phyloP scores from a whole-genome alignment of 805 yeast species.

The Ogataea trehaloabstinens region DNA sequence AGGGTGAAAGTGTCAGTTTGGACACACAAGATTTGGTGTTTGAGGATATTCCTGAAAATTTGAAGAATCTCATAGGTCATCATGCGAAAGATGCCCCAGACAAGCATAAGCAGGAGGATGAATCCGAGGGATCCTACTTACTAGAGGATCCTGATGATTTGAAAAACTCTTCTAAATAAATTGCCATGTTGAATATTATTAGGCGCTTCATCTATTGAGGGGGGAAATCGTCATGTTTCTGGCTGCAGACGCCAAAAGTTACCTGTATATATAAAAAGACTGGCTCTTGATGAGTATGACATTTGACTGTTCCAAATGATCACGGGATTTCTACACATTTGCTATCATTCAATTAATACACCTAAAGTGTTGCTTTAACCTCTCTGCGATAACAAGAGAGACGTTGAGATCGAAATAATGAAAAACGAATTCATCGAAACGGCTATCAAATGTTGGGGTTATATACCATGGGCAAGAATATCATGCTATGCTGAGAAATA shows the following conservation, averaged over 20 bases:
- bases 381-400: background rate
- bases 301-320: background rate
- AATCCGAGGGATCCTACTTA: slow-evolving; percentile 5
- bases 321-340: too few species aligned
- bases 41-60: slow-evolving; percentile 61
- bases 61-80: slow-evolving; percentile 53
- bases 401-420: slow-evolving; percentile 9
- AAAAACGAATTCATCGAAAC: slow-evolving; percentile 16
- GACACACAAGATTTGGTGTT: slow-evolving; percentile 67
- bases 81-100: slow-evolving; percentile 68
- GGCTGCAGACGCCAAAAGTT: background rate
- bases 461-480: slow-evolving; percentile 14
- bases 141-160: slow-evolving; percentile 4
- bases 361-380: background rate
- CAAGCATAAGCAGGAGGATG: slow-evolving; percentile 20
- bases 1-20: slow-evolving; percentile 72
- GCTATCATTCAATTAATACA: background rate
- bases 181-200: background rate
- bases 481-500: background rate
- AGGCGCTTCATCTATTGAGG: background rate
- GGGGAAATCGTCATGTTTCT: background rate
- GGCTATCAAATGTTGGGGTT: slow-evolving; percentile 3
- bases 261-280: background rate
- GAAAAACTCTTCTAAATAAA: background rate
- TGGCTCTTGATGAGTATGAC: background rate